A percentile compares a stretch with the other conserved stretches of the same genome.
phyloP scores from a whole-genome alignment of 352 stramenopile genomes.

The Phytophthora vignae region DNA sequence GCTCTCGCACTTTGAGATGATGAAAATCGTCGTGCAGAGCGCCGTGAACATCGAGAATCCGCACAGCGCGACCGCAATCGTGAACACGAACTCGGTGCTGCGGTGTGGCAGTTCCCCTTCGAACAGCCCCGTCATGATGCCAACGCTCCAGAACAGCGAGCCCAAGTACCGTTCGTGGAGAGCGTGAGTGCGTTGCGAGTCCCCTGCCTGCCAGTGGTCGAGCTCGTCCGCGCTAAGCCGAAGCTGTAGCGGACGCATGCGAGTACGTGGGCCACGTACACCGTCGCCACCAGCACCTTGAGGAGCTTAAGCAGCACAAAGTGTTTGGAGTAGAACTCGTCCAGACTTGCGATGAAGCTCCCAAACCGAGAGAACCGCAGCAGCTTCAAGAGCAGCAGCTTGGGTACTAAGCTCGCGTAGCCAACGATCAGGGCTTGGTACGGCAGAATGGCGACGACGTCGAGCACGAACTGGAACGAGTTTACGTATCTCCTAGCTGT shows the following conservation, averaged over 20 bases:
- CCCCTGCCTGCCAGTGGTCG: background rate
- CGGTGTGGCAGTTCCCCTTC: background rate
- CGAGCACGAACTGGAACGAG: constrained; percentile 49
- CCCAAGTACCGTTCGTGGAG: background rate
- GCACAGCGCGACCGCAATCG: background rate
- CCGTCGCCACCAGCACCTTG: constrained; percentile 50
- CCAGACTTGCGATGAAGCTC: constrained; percentile 49
- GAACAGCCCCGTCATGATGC: constrained; percentile 2
- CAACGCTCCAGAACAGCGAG: background rate
- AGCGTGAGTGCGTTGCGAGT: background rate
- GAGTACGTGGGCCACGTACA: constrained; percentile 48
- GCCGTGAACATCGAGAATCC: constrained; percentile 2
- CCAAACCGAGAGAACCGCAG: constrained; percentile 42
- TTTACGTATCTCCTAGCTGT: constrained; percentile 50
- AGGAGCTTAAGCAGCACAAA: constrained; percentile 52
- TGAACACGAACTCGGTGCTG: constrained; percentile 1
- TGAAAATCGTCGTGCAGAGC: background rate
- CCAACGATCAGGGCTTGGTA: constrained; percentile 17
- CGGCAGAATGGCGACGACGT: constrained; percentile 53
- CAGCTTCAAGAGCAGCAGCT: constrained; percentile 47
- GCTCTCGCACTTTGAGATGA: background rate
- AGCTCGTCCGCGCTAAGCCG: background rate
- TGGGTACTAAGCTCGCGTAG: constrained; percentile 20
- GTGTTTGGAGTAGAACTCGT: constrained; percentile 60
- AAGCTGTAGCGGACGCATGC: background rate